Conservation (phyloP, 176 grass and related monocot species). For the Coix lacrymajobi region DNA sequence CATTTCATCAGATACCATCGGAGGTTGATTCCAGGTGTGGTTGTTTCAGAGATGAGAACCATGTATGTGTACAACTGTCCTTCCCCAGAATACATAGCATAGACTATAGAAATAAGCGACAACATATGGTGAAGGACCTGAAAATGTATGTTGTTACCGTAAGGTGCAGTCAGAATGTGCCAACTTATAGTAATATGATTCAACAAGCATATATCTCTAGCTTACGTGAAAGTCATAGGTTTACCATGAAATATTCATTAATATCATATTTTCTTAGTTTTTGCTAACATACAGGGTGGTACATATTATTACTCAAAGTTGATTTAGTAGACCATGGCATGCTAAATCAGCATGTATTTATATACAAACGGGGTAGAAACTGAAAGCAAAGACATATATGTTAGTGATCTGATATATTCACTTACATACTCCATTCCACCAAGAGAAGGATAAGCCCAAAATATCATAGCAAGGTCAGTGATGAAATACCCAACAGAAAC, state of each 20-base stretch:
- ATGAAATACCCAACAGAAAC: slow-evolving; percentile 96
- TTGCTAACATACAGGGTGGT: background rate
- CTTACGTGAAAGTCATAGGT: background rate
- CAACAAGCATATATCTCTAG: background rate
- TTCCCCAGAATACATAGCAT: slow-evolving; percentile 73
- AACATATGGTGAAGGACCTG: slow-evolving; percentile 90
- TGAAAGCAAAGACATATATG: background rate
- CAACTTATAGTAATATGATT: background rate
- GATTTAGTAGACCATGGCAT: background rate
- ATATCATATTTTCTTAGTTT: background rate
- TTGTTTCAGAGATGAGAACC: slow-evolving; percentile 63
- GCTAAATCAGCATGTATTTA: background rate
- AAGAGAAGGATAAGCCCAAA: slow-evolving; percentile 88
- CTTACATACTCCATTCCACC: slow-evolving; percentile 97
- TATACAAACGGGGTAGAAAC: background rate
- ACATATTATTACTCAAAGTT: background rate
- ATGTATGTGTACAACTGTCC: slow-evolving; percentile 97
- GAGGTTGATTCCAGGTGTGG: slow-evolving; percentile 95
- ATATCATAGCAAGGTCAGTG: slow-evolving; percentile 81
- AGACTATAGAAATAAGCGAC: slow-evolving; percentile 72
- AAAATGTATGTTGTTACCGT: slow-evolving; percentile 11
- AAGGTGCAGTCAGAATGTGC: background rate
- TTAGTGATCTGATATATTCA: slow-evolving; percentile 17
- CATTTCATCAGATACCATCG: slow-evolving; percentile 72
- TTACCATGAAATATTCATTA: background rate